Evolutionary conservation across 2,329 filamentous ascomycete species (phyloP), one percentile per base, ranked within the genome.

Genomic region (Penicillium sp.): DNA sequence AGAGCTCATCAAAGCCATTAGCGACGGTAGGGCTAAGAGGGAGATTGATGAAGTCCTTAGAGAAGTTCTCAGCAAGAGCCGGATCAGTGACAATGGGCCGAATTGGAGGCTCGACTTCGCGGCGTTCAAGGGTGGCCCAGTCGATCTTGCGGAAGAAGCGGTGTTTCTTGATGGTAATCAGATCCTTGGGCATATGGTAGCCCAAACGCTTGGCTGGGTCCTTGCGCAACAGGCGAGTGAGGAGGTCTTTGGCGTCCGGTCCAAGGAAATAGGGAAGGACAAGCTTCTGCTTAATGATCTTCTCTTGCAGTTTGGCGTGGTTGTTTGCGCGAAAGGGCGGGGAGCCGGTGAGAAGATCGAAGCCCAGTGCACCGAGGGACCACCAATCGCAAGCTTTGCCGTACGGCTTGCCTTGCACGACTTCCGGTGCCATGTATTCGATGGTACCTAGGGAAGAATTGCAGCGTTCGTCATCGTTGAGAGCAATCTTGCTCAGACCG

Each of bases 341-440:
- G 54, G 88, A 88, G 53, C 96, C 95, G 10, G 93, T 98, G 73
- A 99, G 88, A 35, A 99, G 81, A 73, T 99, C 95, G 74, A 88
- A 96, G 33, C 91, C 92, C 46, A 99, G 84, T 3, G 93, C 93
- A 35, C 96, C 95, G 47, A 99, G 88, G 4, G 93, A 96, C 95
- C 95, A 99, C 93, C 93, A 99, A 78, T 99, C 95, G 19, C 97
- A 96, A 1, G 92, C 88, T 75, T 93, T 93, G 69, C 93, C 93
- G 74, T 99, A 99, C 64, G 91, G 88, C 63, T 90, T 88, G 60
- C 92, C 93, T 61, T 88, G 85, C 59, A 99, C 87, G 51, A 99
- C 90, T 77, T 99, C 95, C 1, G 95, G 95, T 0, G 95, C 96
- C 95, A 99, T 99, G 83, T 99, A 99, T 74, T 98, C 95, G 57